phyloP scores from a whole-genome alignment of 495 filamentous ascomycete species.

The Tuber umbilicatum region DNA sequence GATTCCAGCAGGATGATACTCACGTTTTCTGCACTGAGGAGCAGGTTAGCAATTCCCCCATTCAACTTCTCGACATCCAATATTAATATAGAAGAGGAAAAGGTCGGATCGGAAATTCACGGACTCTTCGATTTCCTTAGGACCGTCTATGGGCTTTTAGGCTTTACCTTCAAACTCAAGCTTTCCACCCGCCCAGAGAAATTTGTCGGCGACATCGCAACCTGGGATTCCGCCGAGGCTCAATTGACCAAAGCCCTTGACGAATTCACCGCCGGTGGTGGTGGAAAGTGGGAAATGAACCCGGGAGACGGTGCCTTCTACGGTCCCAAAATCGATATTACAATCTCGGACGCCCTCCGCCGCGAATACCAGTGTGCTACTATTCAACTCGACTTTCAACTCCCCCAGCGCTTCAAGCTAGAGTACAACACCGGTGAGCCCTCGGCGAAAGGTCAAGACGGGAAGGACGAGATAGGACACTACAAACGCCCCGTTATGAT shows the following conservation, averaged over 20 bases:
- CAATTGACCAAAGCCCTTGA: slow-evolving; percentile 71
- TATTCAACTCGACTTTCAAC: slow-evolving; percentile 95
- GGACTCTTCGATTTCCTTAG: slow-evolving; percentile 83
- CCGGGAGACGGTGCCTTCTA: slow-evolving; percentile 96
- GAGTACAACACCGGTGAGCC: slow-evolving; percentile 70
- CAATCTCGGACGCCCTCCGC: slow-evolving; percentile 69
- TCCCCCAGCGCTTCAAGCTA: slow-evolving; percentile 74
- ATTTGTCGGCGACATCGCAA: slow-evolving; percentile 75
- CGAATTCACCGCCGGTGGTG: slow-evolving; percentile 58
- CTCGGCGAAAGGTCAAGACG: slow-evolving; percentile 40
- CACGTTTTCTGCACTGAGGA: slow-evolving; percentile 87
- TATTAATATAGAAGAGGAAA: slow-evolving; percentile 25
- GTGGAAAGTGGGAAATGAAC: slow-evolving; percentile 77
- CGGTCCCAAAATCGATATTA: slow-evolving; percentile 92
- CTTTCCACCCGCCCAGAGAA: slow-evolving; percentile 92
- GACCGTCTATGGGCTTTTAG: slow-evolving; percentile 78
- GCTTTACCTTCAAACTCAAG: slow-evolving; percentile 93
- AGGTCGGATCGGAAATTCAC: slow-evolving; percentile 70
- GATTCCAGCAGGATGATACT: slow-evolving; percentile 91
- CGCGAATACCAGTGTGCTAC: slow-evolving; percentile 88
- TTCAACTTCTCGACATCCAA: slow-evolving; percentile 26
- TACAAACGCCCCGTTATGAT: slow-evolving; percentile 94
- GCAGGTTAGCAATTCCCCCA: slow-evolving; percentile 44
- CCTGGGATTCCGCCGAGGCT: slow-evolving; percentile 79
- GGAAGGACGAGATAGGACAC: slow-evolving; percentile 50